phyloP scores from a whole-genome alignment of 805 yeast genomes.

The Nakazawaea sp. region DNA sequence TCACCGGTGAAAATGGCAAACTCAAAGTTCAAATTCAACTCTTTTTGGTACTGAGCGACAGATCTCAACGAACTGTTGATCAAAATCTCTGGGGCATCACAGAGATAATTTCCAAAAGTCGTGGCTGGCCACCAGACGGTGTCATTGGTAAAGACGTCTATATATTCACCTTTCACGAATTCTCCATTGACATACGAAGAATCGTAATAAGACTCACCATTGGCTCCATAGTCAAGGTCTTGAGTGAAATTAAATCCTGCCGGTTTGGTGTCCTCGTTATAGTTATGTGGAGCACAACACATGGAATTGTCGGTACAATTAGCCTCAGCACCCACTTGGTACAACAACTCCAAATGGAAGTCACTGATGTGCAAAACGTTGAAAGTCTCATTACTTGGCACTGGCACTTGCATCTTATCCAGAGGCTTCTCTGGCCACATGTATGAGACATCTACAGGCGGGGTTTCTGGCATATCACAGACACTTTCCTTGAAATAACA shows the following conservation, averaged over 20 bases:
- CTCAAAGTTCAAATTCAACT: constrained; percentile 35
- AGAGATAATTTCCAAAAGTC: constrained; percentile 52
- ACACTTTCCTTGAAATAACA: constrained; percentile 46
- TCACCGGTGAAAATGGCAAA: constrained; percentile 71
- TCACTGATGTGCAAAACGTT: constrained; percentile 64
- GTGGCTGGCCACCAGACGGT: constrained; percentile 46
- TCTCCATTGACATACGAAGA: constrained; percentile 22
- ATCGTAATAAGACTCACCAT: constrained; percentile 16
- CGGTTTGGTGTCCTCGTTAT: constrained; percentile 29
- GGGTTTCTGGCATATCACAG: constrained; percentile 49
- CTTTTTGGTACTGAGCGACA: constrained; percentile 26
- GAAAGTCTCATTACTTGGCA: constrained; percentile 31
- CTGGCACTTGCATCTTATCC: constrained; percentile 36
- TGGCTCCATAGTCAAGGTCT: constrained; percentile 11
- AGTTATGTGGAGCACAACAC: constrained; percentile 55
- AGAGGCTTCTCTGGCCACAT: constrained; percentile 39
- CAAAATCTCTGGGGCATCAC: constrained; percentile 62
- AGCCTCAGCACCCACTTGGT: constrained; percentile 48
- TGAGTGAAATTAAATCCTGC: constrained; percentile 34
- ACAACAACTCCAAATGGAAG: constrained; percentile 55
- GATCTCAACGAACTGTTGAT: constrained; percentile 50
- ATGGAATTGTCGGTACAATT: constrained; percentile 43
- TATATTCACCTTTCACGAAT: constrained; percentile 22
- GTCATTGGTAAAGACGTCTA: constrained; percentile 17
- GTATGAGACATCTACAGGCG: constrained; percentile 34